phyloP scores from a whole-genome alignment of 768 basidiomycete genomes.

The Favolaschia claudopus region DNA sequence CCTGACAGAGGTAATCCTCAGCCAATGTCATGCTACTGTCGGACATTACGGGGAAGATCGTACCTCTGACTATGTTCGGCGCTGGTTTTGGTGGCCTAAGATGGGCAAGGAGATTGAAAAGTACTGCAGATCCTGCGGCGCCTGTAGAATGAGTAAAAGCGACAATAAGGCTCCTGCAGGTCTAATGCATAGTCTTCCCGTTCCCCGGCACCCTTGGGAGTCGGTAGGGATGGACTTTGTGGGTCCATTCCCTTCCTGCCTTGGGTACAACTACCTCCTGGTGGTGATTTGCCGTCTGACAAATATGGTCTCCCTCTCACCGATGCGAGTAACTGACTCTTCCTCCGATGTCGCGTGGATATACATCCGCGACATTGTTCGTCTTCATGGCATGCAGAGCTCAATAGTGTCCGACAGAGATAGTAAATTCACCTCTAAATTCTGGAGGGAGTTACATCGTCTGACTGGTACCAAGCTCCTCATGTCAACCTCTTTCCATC shows the following conservation, averaged over 20 bases:
- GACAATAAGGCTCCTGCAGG: too few species aligned
- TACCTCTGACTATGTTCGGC: background rate
- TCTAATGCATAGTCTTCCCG: too few species aligned
- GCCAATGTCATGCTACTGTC: background rate
- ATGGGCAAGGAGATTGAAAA: background rate
- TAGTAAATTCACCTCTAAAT: too few species aligned
- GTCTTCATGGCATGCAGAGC: background rate
- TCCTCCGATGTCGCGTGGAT: background rate
- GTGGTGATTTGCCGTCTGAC: too few species aligned
- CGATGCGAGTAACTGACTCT: background rate
- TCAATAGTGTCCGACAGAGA: background rate
- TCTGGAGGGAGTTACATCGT: too few species aligned
- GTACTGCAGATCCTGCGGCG: constrained; percentile 5
- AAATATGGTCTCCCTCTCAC: background rate
- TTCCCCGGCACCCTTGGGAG: too few species aligned
- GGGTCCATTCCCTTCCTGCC: background rate
- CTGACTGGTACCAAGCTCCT: too few species aligned
- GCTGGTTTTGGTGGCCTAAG: constrained; percentile 16
- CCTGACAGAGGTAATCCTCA: too few species aligned
- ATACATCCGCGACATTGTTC: background rate
- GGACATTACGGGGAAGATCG: constrained; percentile 5
- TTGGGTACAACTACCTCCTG: background rate
- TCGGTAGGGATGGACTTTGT: background rate
- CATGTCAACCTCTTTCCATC: too few species aligned
- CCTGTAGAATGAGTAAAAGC: too few species aligned